Evolutionary conservation across 2,329 filamentous ascomycete genomes (phyloP).

Genomic region (Fusarium sp.): DNA sequence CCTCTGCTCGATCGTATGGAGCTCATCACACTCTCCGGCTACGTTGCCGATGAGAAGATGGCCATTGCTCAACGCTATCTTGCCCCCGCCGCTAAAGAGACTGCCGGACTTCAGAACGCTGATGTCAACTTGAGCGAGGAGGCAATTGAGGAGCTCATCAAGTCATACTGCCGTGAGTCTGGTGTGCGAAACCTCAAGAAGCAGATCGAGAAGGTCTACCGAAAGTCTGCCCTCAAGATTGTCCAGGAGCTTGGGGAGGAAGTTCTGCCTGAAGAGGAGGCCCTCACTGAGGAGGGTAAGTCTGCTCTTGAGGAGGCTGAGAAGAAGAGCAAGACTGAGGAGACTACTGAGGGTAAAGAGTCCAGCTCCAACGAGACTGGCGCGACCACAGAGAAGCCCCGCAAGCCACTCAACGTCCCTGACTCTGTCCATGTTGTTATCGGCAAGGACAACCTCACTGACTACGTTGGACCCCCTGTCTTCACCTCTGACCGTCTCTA

Average conservation of each 20-base stretch:
- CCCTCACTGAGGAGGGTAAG: slow-evolving; percentile 87
- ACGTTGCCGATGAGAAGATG: slow-evolving; percentile 98
- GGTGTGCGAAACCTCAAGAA: slow-evolving; percentile 98
- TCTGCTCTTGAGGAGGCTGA: slow-evolving; percentile 76
- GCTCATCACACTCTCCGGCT: slow-evolving; percentile 94
- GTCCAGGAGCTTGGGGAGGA: slow-evolving; percentile 94
- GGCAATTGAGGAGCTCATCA: slow-evolving; percentile 96
- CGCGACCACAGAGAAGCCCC: slow-evolving; percentile 71
- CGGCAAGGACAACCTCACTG: slow-evolving; percentile 88
- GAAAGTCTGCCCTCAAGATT: slow-evolving; percentile 96
- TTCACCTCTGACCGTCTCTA: slow-evolving; percentile 97
- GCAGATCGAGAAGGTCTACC: slow-evolving; percentile 98
- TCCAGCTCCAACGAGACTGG: slow-evolving; percentile 51
- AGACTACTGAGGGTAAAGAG: slow-evolving; percentile 56
- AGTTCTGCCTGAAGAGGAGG: slow-evolving; percentile 81
- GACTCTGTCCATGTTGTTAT: slow-evolving; percentile 89
- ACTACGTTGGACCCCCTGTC: slow-evolving; percentile 95
- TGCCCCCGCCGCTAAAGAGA: slow-evolving; percentile 91
- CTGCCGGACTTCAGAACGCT: slow-evolving; percentile 89
- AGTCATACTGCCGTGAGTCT: slow-evolving; percentile 97
- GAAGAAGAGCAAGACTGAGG: slow-evolving; percentile 78
- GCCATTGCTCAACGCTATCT: slow-evolving; percentile 95
- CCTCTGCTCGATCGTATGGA: slow-evolving; percentile 98
- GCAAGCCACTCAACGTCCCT: slow-evolving; percentile 83
- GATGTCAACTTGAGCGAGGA: slow-evolving; percentile 88